phyloP scores from a whole-genome alignment of 2,329 filamentous ascomycete species.

The Drechmeria coniospora region DNA sequence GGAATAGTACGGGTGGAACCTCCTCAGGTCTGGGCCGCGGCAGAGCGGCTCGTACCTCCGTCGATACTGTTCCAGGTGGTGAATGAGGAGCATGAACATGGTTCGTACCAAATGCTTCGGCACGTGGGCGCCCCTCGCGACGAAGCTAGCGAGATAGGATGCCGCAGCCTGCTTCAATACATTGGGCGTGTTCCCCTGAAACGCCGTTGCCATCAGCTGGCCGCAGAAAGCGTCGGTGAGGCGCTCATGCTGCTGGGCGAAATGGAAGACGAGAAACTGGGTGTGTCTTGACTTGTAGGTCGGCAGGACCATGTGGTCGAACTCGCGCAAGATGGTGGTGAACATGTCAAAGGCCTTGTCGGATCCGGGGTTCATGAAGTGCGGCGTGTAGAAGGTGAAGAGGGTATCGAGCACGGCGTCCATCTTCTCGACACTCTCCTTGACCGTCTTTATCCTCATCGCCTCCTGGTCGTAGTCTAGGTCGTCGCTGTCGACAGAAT shows the following conservation, averaged over 20 bases:
- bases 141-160: conserved; percentile 87
- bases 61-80: conserved; percentile 64
- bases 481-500: conserved; percentile 57
- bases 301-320: conserved; percentile 74
- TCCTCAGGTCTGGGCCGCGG: conserved; percentile 69
- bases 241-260: conserved; percentile 65
- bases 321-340: conserved; percentile 69
- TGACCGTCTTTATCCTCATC: conserved; percentile 53
- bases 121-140: conserved; percentile 76
- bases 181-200: conserved; percentile 49
- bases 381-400: conserved; percentile 65
- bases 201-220: conserved; percentile 39
- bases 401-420: conserved; percentile 79
- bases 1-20: conserved; percentile 74
- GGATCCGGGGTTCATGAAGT: conserved; percentile 54
- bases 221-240: conserved; percentile 74
- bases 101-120: conserved; percentile 61
- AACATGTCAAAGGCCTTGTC: conserved; percentile 58
- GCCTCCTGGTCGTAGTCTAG: conserved; percentile 48
- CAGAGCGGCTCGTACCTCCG: conserved; percentile 56
- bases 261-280: conserved; percentile 93
- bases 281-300: conserved; percentile 86
- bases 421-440: conserved; percentile 77
- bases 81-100: conserved; percentile 65
- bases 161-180: conserved; percentile 71